Base-by-base conservation (phyloP, 805 yeast species). In the Saturnispora sanitii region DNA sequence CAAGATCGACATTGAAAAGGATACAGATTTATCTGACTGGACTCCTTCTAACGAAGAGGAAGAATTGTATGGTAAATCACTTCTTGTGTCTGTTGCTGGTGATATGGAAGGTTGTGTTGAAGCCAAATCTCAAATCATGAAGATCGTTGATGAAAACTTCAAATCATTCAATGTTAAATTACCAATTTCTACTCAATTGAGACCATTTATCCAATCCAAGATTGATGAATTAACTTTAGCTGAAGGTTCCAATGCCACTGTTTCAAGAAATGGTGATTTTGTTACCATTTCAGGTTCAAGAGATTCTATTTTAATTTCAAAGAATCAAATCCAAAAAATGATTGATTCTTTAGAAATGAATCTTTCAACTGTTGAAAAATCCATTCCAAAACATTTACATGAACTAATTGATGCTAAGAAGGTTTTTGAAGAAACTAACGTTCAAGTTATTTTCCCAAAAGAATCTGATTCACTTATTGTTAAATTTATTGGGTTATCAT, bases 31-130 rank as follows among this genome's bases (percentile, higher is more conserved):
- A 12, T 31, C 34, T 17, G 36, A 32, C 7, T 32, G 18, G 21
- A 20, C 15, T n/a, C 43, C 40, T 23, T 23, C 44, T 23, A 39
- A 45, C 22, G 57, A 52, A 32, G 79, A 72, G 25, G 80, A 73
- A 43, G 85, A 79, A 47, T 58, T 75, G 38, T 75, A 73, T 52
- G 79, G 79, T 28, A 74, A 67, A 36, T 57, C 73, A n/a, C 68
- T 82, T 25, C 65, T 67, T 26, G 79, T 88, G 41, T 63, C 76
- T 21, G 66, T 88, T 42, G 81, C 75, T 45, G 97, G 96, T 63
- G 94, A 87, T 55, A 71, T 74, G 45, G 94, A 83, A 56, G 87
- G 95, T 41, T 82, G 83, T 50, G 72, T 70, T 47, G 69, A 70
- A 37, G 96, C 96, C 23, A 80, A 80, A 55, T 58, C 64, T 27